Evolutionary conservation across 2,329 filamentous ascomycete genomes (phyloP), one percentile per base, ranked within the genome.

Genomic region (Aspergillus amoenus): DNA sequence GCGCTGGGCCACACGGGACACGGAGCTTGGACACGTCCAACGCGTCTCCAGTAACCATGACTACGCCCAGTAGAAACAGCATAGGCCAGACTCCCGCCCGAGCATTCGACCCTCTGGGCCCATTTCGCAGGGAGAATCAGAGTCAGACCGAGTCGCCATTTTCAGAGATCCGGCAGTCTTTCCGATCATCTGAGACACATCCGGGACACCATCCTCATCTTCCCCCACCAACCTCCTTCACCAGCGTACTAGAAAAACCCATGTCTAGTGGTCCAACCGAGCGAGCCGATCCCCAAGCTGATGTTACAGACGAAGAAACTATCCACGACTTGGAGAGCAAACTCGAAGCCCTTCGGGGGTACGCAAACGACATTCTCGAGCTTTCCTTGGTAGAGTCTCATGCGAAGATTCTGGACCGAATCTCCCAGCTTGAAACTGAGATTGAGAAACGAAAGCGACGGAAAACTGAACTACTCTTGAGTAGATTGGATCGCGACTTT

Each of bases 361-460:
- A 69, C 49, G 63, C 64, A 15, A 49, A 62, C 15, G 66, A 65
- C 11, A 58, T 70, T 11, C 56, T 68, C 5, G 61, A 67, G 27
- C 62, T 68, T 24, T 66, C 62, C 13, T 45, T 68, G 22, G 58
- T 64, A 17, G 65, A 68, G 2, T 68, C 66, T 3, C 65, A 68
- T 40, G 61, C 60, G 8, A 60, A 62, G 27, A 46, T 68, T 12
- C 51, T 63, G 11, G 61, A 68, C 12, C 61, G 64, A 17, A 64
- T 67, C 39, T 45, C 42, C 13, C 52, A 59, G 30, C 24, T 67
- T 18, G 63, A 70, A 44, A 41, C 11, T 22, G 58, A 63, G 39
- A 50, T 63, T 49, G 62, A 63, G 43, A 52, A 47, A 45, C 43
- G 39, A 13, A 63, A 52, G 43, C 54, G 59, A 55, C 53, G 46